phyloP scores from a whole-genome alignment of 257 asterid species.

The Jacaranda mimosifolia region DNA sequence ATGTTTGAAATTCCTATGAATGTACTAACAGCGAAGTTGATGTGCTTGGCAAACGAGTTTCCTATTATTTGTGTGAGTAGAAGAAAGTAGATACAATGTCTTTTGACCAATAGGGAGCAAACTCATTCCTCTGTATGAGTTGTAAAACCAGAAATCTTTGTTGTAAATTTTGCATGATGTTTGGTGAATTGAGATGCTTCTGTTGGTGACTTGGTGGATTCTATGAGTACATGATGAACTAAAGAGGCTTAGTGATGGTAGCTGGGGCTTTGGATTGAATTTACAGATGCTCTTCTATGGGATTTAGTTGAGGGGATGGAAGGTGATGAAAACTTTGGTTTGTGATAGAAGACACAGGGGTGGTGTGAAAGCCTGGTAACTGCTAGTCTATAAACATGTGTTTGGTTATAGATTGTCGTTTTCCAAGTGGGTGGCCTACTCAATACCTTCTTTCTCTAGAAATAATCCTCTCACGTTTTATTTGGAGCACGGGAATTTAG shows the following conservation, averaged over 20 bases:
- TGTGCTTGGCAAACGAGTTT: background rate
- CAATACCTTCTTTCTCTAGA: background rate
- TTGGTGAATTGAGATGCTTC: background rate
- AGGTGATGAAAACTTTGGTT: background rate
- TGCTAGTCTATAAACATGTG: too few species aligned
- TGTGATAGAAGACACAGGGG: background rate
- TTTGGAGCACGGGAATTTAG: background rate
- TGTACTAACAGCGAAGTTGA: background rate
- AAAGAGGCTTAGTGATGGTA: background rate
- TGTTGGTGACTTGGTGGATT: slow-evolving; percentile 14
- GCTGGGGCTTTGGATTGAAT: background rate
- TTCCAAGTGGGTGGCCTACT: too few species aligned
- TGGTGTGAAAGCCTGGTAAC: background rate
- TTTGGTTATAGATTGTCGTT: too few species aligned
- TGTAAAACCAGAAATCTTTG: background rate
- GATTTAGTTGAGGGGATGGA: background rate
- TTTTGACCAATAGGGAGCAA: background rate
- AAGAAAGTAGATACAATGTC: background rate
- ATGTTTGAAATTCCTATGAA: background rate
- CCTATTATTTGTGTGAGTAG: background rate
- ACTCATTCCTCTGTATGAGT: background rate
- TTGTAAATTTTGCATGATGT: background rate
- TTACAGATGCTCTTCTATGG: background rate
- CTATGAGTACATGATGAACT: background rate
- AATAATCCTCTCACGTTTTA: background rate